Percentiles rank a stretch among this genome's conserved stretches.
Evolutionary conservation across 306 rosid genomes (phyloP).

Genomic region (Dalbergia cultrata): DNA sequence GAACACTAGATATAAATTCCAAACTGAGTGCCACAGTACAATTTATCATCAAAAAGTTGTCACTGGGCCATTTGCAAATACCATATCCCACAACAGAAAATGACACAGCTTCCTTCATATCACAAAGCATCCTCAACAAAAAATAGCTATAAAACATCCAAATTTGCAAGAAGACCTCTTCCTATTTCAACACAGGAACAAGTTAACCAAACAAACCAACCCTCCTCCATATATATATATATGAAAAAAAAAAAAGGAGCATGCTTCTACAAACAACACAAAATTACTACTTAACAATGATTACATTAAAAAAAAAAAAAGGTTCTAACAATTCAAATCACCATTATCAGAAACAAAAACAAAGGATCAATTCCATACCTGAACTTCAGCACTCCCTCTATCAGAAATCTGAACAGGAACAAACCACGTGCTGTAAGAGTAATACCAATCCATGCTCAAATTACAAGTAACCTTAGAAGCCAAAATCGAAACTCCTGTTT

Average conservation of each 20-base stretch:
- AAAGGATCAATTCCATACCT: slow-evolving; percentile 56
- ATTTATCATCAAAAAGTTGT: slow-evolving; percentile 23
- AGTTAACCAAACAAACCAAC: slow-evolving; percentile 25
- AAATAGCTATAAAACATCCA: slow-evolving; percentile 27
- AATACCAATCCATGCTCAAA: slow-evolving; percentile 84
- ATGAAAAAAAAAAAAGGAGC: neutral
- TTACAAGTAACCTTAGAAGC: slow-evolving; percentile 78
- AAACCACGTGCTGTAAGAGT: slow-evolving; percentile 78
- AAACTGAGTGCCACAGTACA: neutral
- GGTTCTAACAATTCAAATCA: neutral
- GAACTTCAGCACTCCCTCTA: slow-evolving; percentile 73
- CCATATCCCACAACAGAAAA: slow-evolving; percentile 1
- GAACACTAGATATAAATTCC: slow-evolving; percentile 4
- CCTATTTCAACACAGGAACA: slow-evolving; percentile 31
- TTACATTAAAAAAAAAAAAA: neutral
- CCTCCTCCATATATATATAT: neutral
- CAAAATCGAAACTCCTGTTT: slow-evolving; percentile 63
- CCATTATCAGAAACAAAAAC: neutral
- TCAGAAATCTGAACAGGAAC: slow-evolving; percentile 74
- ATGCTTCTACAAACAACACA: slow-evolving; percentile 23
- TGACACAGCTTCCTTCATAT: slow-evolving; percentile 19
- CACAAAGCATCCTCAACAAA: slow-evolving; percentile 14
- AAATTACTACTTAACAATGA: slow-evolving; percentile 3
- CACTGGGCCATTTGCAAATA: neutral
- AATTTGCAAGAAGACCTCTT: slow-evolving; percentile 25